Conservation (phyloP, 2,329 filamentous ascomycete species). For the Phoma herbarum region DNA sequence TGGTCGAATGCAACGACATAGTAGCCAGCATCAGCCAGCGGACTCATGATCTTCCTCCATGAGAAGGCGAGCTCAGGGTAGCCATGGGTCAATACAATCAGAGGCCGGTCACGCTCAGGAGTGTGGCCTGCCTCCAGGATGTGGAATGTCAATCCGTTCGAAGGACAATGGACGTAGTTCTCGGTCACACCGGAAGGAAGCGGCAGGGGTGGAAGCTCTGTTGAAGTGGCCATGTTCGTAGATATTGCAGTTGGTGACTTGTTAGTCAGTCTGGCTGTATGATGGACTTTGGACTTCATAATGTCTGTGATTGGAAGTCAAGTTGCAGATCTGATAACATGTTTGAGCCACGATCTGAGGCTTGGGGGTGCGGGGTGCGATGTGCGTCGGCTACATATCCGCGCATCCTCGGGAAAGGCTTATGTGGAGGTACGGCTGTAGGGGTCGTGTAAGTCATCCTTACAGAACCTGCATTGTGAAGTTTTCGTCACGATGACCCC, state of each 20-base stretch:
- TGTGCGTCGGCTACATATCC: conserved; percentile 11
- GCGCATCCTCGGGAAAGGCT: conserved; percentile 18
- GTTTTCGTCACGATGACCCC: conserved; percentile 2
- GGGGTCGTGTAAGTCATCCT: not conserved
- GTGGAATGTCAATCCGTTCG: conserved; percentile 68
- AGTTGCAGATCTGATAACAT: not conserved
- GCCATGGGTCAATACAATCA: conserved; percentile 71
- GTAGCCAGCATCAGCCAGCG: conserved; percentile 68
- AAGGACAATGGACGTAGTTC: conserved; percentile 64
- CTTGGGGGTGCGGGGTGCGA: conserved; percentile 13
- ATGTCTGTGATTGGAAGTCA: not conserved
- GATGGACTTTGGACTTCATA: not conserved
- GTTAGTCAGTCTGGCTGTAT: not conserved
- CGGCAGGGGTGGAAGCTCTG: conserved; percentile 56
- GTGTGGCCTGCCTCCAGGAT: conserved; percentile 63
- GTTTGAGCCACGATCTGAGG: conserved; percentile 3
- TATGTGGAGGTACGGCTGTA: conserved; percentile 9
- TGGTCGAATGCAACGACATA: conserved; percentile 74
- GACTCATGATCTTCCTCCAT: conserved; percentile 70
- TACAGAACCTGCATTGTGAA: not conserved
- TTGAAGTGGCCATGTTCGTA: not conserved
- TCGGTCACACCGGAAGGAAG: conserved; percentile 65
- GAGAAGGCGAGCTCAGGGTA: conserved; percentile 75
- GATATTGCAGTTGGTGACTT: not conserved
- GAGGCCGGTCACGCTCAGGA: conserved; percentile 55